These are phyloP conservation scores for Nicotiana noctiflora DNA, from an alignment of 257 asterid genomes.

Conservation along the genomic window DNA sequence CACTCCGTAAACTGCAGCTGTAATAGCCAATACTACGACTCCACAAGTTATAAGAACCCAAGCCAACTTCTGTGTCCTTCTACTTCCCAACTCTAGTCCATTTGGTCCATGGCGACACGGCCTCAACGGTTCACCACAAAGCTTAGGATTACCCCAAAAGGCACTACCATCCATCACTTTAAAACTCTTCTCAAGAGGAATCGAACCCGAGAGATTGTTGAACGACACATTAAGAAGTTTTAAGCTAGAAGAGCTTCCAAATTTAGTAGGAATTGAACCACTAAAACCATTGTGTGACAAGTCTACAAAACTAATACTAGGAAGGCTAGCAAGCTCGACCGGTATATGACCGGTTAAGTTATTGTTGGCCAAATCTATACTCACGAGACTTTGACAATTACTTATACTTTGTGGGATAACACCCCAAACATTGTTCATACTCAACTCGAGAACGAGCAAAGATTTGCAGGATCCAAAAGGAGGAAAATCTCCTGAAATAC, in stretches of 20 bases:
- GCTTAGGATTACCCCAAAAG: slow-evolving; percentile 73
- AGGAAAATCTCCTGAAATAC: slow-evolving; percentile 65
- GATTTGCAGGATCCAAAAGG: slow-evolving; percentile 54
- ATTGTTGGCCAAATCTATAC: slow-evolving; percentile 57
- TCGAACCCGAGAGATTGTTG: slow-evolving; percentile 74
- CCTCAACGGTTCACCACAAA: slow-evolving; percentile 69
- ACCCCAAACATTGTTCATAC: slow-evolving; percentile 64
- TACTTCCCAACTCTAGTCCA: slow-evolving; percentile 59
- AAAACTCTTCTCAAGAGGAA: slow-evolving; percentile 50
- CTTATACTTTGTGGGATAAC: slow-evolving; percentile 52
- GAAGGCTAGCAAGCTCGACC: slow-evolving; percentile 47
- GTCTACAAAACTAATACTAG: slow-evolving; percentile 41
- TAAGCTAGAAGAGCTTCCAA: slow-evolving; percentile 49
- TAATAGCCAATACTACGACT: slow-evolving; percentile 41
- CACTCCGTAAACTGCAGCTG: slow-evolving; percentile 43
- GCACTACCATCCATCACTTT: slow-evolving; percentile 54
- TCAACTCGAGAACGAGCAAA: slow-evolving; percentile 56
- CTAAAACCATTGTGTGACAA: slow-evolving; percentile 55
- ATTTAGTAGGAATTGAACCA: slow-evolving; percentile 50
- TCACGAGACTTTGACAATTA: slow-evolving; percentile 50
- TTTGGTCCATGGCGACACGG: slow-evolving; percentile 45
- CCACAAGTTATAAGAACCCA: slow-evolving; percentile 83
- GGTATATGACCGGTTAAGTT: slow-evolving; percentile 71
- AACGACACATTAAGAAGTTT: slow-evolving; percentile 67
- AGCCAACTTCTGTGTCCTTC: slow-evolving; percentile 65